Conservation (phyloP, 176 grass and related monocot genomes). For the Eragrostis nindensis region DNA sequence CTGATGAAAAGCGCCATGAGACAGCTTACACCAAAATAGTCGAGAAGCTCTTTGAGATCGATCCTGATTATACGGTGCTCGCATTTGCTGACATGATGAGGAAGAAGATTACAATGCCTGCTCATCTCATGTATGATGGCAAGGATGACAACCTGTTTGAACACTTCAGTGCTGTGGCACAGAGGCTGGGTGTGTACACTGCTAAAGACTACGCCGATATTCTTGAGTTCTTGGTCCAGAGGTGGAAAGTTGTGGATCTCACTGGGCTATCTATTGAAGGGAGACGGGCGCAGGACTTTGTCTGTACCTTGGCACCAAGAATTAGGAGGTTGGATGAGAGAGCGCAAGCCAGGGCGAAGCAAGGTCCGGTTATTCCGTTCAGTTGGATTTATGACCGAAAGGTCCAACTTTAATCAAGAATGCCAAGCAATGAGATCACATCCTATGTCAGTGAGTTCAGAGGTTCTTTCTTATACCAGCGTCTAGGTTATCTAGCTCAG, state of each 20-base stretch:
- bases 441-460: neutral
- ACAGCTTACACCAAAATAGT: conserved; percentile 78
- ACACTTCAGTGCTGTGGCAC: conserved; percentile 56
- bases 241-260: conserved; percentile 61
- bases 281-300: conserved; percentile 59
- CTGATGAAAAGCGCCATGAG: conserved; percentile 81
- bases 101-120: conserved; percentile 77
- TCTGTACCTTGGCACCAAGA: conserved; percentile 60
- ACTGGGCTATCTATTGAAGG: conserved; percentile 54
- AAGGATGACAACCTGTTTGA: conserved; percentile 57
- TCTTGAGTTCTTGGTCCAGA: conserved; percentile 66
- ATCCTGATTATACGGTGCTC: conserved; percentile 65
- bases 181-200: conserved; percentile 62
- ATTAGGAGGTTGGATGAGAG: conserved; percentile 64
- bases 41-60: conserved; percentile 68
- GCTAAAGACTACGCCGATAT: conserved; percentile 76
- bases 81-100: conserved; percentile 76
- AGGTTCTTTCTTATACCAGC: conserved; percentile 34
- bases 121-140: conserved; percentile 70
- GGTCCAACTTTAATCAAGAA: conserved; percentile 56
- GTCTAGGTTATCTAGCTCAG: conserved; percentile 44
- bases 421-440: neutral
- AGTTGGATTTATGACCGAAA: conserved; percentile 67
- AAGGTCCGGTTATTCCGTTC: conserved; percentile 47
- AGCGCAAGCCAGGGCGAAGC: conserved; percentile 60